Conservation (phyloP, 192 early-diverging fungal genomes). For the Backusella circina region DNA sequence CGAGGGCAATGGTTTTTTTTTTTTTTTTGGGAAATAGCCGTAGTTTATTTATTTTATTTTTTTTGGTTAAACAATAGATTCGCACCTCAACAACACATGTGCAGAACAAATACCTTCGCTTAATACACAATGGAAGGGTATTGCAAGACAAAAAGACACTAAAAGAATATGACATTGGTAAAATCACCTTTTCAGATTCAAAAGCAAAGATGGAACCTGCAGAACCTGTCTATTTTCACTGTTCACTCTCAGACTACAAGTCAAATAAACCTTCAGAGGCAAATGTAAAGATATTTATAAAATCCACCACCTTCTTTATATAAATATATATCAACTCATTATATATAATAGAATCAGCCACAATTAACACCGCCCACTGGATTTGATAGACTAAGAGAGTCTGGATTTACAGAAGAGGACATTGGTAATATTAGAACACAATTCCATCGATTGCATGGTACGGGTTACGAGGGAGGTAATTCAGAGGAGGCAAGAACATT, state of each 20-base stretch:
- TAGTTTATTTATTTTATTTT: too few species aligned
- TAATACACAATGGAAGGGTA: slow-evolving; percentile 50
- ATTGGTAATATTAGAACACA: slow-evolving; percentile 48
- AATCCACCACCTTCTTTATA: background rate
- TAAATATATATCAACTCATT: background rate
- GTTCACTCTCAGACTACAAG: slow-evolving; percentile 45
- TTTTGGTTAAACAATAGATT: too few species aligned
- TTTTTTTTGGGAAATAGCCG: too few species aligned
- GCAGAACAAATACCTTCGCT: slow-evolving; percentile 41
- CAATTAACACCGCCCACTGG: slow-evolving; percentile 44
- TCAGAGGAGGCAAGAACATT: slow-evolving; percentile 36
- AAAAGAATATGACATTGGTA: slow-evolving; percentile 28
- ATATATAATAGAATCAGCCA: slow-evolving; percentile 25
- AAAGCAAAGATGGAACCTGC: slow-evolving; percentile 26
- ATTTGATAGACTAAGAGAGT: slow-evolving; percentile 54
- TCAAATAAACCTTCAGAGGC: slow-evolving; percentile 14
- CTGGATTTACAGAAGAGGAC: slow-evolving; percentile 57
- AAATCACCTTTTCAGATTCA: slow-evolving; percentile 7
- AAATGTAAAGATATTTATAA: background rate
- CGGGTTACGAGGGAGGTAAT: slow-evolving; percentile 14
- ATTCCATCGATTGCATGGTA: slow-evolving; percentile 52
- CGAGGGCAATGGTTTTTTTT: too few species aligned
- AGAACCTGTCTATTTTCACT: slow-evolving; percentile 47
- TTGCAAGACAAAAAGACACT: slow-evolving; percentile 34
- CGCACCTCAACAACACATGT: slow-evolving; percentile 29